These are phyloP conservation scores for Acidiella bohemica DNA, from an alignment of 495 filamentous ascomycete species.

Conservation along the genomic window DNA sequence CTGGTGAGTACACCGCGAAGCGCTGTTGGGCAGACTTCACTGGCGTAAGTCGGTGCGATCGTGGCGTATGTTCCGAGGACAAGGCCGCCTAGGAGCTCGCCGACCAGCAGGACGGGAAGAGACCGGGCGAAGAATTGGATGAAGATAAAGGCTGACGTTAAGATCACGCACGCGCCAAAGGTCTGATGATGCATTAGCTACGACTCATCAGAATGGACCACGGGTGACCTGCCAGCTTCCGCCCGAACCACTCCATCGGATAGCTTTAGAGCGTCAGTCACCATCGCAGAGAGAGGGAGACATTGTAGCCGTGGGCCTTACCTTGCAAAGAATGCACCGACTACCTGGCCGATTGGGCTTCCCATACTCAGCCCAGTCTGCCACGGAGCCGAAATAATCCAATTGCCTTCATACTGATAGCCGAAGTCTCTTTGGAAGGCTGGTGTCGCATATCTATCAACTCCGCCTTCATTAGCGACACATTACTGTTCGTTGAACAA, in stretches of 20 bases:
- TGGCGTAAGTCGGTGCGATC: slow-evolving; percentile 30
- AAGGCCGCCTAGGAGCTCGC: slow-evolving; percentile 27
- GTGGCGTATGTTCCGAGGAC: slow-evolving; percentile 23
- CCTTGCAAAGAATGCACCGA: slow-evolving; percentile 15
- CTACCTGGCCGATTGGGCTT: slow-evolving; percentile 27
- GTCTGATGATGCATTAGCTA: no score
- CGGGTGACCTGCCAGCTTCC: no score
- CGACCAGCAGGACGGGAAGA: slow-evolving; percentile 27
- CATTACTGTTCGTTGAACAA: no score
- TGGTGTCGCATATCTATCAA: slow-evolving; percentile 27
- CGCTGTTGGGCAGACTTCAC: slow-evolving; percentile 31
- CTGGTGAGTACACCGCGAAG: slow-evolving; percentile 25
- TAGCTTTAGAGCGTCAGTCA: no score
- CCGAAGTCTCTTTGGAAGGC: slow-evolving; percentile 28
- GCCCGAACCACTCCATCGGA: slow-evolving; percentile 29
- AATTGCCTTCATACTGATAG: slow-evolving; percentile 23
- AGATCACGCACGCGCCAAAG: slow-evolving; percentile 25
- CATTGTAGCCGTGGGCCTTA: no score
- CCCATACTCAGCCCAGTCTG: slow-evolving; percentile 27
- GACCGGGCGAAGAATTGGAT: slow-evolving; percentile 39
- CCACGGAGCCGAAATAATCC: slow-evolving; percentile 26
- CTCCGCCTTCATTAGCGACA: no score
- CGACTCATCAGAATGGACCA: no score
- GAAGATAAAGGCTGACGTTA: slow-evolving; percentile 35
- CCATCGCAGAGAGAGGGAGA: no score